Evolutionary conservation across 75 land plant species (phyloP).

Genomic region (Cryptomeria japonica): DNA sequence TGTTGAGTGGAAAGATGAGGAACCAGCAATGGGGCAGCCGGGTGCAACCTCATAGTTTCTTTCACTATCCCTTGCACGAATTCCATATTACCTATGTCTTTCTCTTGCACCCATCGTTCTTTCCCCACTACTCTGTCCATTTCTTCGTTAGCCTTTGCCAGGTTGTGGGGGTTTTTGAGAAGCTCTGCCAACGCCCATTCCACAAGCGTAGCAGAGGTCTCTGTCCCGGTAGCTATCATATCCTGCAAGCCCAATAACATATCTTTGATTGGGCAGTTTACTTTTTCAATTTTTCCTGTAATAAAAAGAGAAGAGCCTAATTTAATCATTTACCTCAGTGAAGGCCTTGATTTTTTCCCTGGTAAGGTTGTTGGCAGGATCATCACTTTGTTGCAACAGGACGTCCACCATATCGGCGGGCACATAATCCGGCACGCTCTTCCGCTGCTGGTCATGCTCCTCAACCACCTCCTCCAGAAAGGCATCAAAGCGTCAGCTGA

Average conservation of each 20-base stretch:
- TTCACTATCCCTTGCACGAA: conserved; percentile 48
- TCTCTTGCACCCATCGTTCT: conserved; percentile 48
- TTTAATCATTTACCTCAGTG: conserved; percentile 32
- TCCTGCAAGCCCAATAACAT: conserved; percentile 25
- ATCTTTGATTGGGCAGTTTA: background rate
- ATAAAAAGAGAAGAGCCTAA: no score
- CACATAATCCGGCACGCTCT: conserved; percentile 20
- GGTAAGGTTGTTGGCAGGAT: conserved; percentile 31
- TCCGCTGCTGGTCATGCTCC: conserved; percentile 36
- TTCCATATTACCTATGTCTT: conserved; percentile 35
- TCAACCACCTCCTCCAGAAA: conserved; percentile 46
- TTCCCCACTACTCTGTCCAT: conserved; percentile 48
- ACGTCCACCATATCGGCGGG: conserved; percentile 57
- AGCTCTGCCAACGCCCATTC: conserved; percentile 70
- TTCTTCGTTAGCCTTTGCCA: conserved; percentile 51
- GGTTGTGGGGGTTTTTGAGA: conserved; percentile 30
- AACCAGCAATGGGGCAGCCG: conserved; percentile 54
- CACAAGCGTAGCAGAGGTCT: conserved; percentile 54
- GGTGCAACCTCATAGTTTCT: conserved; percentile 71
- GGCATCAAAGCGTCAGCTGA: conserved; percentile 11
- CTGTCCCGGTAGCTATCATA: conserved; percentile 56
- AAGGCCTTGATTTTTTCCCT: conserved; percentile 44
- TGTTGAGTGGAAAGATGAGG: conserved; percentile 37
- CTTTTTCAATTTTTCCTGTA: background rate
- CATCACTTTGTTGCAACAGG: conserved; percentile 44